phyloP scores from a whole-genome alignment of 176 grass and related monocot genomes.

The Lolium multiflorum region DNA sequence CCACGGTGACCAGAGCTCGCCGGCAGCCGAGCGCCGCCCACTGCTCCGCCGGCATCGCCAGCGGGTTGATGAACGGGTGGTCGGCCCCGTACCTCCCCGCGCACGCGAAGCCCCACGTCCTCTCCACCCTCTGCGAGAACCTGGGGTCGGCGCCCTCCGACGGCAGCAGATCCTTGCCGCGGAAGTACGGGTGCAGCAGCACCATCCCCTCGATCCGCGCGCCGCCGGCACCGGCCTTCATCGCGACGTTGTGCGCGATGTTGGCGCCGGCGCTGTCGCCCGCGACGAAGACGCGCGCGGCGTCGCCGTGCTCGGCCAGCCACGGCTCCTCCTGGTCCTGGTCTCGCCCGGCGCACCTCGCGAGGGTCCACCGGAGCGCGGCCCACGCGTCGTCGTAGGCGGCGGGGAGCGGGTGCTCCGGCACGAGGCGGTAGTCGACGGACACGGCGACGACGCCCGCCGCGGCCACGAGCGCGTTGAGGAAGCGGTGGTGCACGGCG shows the following conservation, averaged over 20 bases:
- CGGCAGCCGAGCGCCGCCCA: conserved; percentile 49
- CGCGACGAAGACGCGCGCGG: conserved; percentile 50
- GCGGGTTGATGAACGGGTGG: conserved; percentile 64
- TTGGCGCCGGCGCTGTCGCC: conserved; percentile 69
- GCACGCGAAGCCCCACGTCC: conserved; percentile 37
- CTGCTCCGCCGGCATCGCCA: conserved; percentile 35
- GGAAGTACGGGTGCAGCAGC: conserved; percentile 71
- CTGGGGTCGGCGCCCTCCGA: conserved; percentile 23
- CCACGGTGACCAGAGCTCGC: conserved; percentile 54
- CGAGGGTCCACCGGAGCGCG: conserved; percentile 50
- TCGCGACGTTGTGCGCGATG: conserved; percentile 57
- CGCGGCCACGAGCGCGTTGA: conserved; percentile 45
- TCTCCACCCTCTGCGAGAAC: background rate
- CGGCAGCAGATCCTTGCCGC: conserved; percentile 36
- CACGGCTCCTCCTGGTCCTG: conserved; percentile 54
- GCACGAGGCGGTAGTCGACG: conserved; percentile 62
- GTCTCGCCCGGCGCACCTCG: background rate
- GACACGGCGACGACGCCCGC: conserved; percentile 55
- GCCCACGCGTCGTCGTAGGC: conserved; percentile 60
- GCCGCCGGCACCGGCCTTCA: conserved; percentile 42
- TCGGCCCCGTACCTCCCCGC: conserved; percentile 40
- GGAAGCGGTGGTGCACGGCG: conserved; percentile 20
- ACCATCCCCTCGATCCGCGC: conserved; percentile 44
- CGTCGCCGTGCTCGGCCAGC: conserved; percentile 61
- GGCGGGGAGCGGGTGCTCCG: conserved; percentile 53